phyloP scores from a whole-genome alignment of 2,329 filamentous ascomycete genomes.

The Aspergillus awamori region DNA sequence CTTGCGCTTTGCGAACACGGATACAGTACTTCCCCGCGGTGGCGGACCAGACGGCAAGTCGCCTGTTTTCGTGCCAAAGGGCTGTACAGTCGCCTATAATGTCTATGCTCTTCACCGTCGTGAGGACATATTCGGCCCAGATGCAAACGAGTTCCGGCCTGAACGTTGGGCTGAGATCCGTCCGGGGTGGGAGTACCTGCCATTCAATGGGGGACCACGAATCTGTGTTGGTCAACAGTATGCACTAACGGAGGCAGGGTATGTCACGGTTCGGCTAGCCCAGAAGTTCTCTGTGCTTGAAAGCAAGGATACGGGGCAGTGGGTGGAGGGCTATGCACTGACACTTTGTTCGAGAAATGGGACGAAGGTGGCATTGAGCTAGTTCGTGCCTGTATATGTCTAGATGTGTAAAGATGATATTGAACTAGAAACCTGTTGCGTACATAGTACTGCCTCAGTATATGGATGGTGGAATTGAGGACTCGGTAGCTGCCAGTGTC shows the following conservation, averaged over 20 bases:
- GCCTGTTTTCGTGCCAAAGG: slow-evolving; percentile 67
- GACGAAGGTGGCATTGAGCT: slow-evolving; percentile 18
- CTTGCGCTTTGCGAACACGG: slow-evolving; percentile 35
- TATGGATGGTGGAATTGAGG: no score
- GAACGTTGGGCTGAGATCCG: slow-evolving; percentile 49
- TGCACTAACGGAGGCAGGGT: slow-evolving; percentile 41
- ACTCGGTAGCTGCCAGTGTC: no score
- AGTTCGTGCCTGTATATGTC: not conserved
- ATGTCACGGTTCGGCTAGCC: slow-evolving; percentile 37
- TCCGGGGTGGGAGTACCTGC: slow-evolving; percentile 38
- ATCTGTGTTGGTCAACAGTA: slow-evolving; percentile 42
- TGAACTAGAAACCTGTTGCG: not conserved
- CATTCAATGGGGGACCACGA: slow-evolving; percentile 38
- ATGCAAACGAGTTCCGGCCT: slow-evolving; percentile 51
- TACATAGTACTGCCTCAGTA: not conserved
- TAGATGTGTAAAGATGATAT: not conserved
- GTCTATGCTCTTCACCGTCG: slow-evolving; percentile 73
- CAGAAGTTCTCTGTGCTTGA: slow-evolving; percentile 36
- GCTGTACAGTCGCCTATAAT: slow-evolving; percentile 66
- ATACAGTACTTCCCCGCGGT: slow-evolving; percentile 49
- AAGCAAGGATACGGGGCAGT: slow-evolving; percentile 31
- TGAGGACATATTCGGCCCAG: slow-evolving; percentile 47
- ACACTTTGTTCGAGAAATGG: slow-evolving; percentile 30
- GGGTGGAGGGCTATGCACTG: slow-evolving; percentile 29
- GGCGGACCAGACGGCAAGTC: slow-evolving; percentile 62